Base-by-base conservation (phyloP, 805 yeast species). In the Kazachstania psychrophila region DNA sequence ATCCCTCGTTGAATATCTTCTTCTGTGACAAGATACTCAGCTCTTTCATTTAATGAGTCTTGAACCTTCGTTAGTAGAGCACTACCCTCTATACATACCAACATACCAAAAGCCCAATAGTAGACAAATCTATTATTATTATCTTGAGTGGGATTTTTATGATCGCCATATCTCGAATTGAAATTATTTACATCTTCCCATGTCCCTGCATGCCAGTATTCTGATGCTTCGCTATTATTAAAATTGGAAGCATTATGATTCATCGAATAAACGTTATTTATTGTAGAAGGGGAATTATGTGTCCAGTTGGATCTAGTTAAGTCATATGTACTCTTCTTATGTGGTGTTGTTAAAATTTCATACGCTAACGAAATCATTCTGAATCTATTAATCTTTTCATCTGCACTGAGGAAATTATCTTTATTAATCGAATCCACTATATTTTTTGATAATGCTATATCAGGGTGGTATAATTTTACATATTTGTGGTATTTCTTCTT, bases 391-490 rank as follows among this genome's bases (percentile, higher is more conserved):
- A 48, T 30, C 30, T 56, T 74, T 61, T 42, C 64, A 8, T 43
- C 45, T 2, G 27, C 8, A 1, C 51, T 33, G 19, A 54, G 33
- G 16, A 46, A 13, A 11, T n/a, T 19, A 11, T 19, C 19, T 3
- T 22, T 20, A 5, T 9, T 11, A 4, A 18, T 5, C 3, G 25
- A 23, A 9, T 19, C 48, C 41, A 2, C 65, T 49, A 3, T 28
- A n/a, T 27, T 23, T 30, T 19, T 31, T 3, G 31, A 10, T 13
- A 20, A 11, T 3, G 36, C 23, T 5, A 37, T 9, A 54, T 87
- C 96, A 0, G 96, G 96, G 52, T 87, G 96, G 49, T 87, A 38
- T 12, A 38, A 8, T 33, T 38, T 38, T 9, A 88, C 87, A 32
- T 74, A 62, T 38, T 71, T 66, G 46, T 71, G 73, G 49, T 79